A percentile compares a stretch with the other conserved stretches of the same genome.
These are phyloP conservation scores for Pichia terricola DNA, from an alignment of 1,139 yeast genomes.

Conservation along the genomic window DNA sequence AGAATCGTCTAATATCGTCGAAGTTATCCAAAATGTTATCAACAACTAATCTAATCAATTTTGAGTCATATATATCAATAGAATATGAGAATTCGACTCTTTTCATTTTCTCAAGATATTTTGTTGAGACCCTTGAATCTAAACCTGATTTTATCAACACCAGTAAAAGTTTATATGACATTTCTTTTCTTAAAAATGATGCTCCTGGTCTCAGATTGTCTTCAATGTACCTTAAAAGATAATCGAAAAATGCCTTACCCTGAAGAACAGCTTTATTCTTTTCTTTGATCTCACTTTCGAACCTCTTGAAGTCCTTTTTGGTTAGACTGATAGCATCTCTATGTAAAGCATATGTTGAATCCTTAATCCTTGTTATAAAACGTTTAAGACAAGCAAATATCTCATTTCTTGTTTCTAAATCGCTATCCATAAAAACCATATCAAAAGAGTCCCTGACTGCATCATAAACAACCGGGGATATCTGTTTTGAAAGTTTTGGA, in stretches of 20 bases:
- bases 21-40: constrained; percentile 61
- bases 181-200: constrained; percentile 52
- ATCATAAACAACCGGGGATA: constrained; percentile 36
- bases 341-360: constrained; percentile 48
- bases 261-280: constrained; percentile 23
- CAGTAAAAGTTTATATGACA: constrained; percentile 41
- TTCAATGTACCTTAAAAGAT: constrained; percentile 28
- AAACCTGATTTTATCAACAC: constrained; percentile 47
- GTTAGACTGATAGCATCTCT: constrained; percentile 37
- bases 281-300: constrained; percentile 27
- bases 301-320: constrained; percentile 25
- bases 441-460: constrained; percentile 36
- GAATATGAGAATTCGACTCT: constrained; percentile 37
- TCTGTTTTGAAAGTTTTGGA: constrained; percentile 49
- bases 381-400: constrained; percentile 51
- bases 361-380: constrained; percentile 55
- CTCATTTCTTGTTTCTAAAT: constrained; percentile 59
- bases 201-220: constrained; percentile 49
- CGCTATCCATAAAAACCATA: constrained; percentile 48
- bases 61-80: constrained; percentile 32
- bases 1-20: constrained; percentile 57
- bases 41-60: constrained; percentile 38
- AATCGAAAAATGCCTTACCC: constrained; percentile 33
- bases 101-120: constrained; percentile 30
- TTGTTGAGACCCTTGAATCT: constrained; percentile 34